Evolutionary conservation across 2,329 filamentous ascomycete species (phyloP).

Genomic region (Xylariaceae sp.): DNA sequence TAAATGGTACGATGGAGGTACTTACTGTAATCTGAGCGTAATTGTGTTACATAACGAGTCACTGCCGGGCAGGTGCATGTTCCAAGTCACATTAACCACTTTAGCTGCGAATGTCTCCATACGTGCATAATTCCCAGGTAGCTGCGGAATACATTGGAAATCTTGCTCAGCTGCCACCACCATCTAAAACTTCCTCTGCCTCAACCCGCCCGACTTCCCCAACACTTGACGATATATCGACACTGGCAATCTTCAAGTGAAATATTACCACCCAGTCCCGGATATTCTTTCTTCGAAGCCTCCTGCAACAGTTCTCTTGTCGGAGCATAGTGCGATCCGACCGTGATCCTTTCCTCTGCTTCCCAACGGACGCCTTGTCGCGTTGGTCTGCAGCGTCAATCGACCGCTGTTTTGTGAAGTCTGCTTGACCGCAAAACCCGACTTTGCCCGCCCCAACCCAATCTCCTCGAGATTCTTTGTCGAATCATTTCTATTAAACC

Average conservation of each 20-base stretch:
- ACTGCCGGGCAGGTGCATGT: neutral
- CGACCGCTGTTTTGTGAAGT: neutral
- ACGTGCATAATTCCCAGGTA: neutral
- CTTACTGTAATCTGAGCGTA: too few relatives aligned
- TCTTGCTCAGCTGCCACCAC: neutral
- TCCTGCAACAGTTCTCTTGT: neutral
- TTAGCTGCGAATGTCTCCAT: neutral
- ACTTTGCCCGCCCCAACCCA: neutral
- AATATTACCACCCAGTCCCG: neutral
- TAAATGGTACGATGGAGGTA: too few relatives aligned
- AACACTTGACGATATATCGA: neutral
- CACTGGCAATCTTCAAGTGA: constrained; percentile 4
- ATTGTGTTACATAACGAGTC: too few relatives aligned
- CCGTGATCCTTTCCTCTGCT: neutral
- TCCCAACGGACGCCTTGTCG: neutral
- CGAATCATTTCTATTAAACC: neutral
- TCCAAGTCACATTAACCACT: neutral
- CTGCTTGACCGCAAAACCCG: neutral
- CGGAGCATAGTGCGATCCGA: neutral
- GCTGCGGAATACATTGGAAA: neutral
- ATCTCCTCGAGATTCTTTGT: neutral
- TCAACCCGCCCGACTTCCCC: neutral
- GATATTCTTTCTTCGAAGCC: neutral
- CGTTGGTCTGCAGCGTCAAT: neutral
- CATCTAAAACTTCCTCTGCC: neutral